phyloP scores from a whole-genome alignment of 495 filamentous ascomycete species.

The Clavariopsis aquatica region DNA sequence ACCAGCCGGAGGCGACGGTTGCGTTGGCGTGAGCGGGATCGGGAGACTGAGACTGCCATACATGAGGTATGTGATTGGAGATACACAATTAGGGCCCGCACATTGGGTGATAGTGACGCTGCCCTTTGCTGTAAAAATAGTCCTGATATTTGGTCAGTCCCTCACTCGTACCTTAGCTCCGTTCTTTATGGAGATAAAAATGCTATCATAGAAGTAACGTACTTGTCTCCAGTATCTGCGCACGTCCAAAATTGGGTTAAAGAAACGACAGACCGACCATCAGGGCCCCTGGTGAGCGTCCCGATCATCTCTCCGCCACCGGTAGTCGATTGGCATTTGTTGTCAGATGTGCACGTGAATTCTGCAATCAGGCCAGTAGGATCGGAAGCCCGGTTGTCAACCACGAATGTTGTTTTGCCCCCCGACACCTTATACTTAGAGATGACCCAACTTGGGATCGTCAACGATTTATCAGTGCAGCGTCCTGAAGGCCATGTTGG shows the following conservation, averaged over 20 bases:
- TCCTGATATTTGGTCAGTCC: not conserved
- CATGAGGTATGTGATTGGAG: slow-evolving; percentile 14
- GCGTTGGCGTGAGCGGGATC: slow-evolving; percentile 14
- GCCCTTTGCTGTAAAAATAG: slow-evolving; percentile 11
- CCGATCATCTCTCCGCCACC: not conserved
- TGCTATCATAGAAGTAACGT: not conserved
- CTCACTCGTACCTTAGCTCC: not conserved
- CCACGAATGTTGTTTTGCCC: slow-evolving; percentile 6
- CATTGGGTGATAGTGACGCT: slow-evolving; percentile 9
- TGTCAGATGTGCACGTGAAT: slow-evolving; percentile 1
- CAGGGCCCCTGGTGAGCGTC: not conserved
- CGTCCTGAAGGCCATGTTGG: slow-evolving; percentile 15
- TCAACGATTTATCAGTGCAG: slow-evolving; percentile 20
- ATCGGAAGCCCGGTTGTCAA: slow-evolving; percentile 6
- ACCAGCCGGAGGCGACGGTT: slow-evolving; percentile 10
- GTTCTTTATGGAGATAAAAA: not conserved
- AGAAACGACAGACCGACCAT: slow-evolving; percentile 1
- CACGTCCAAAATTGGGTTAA: slow-evolving; percentile 7
- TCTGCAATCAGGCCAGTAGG: not conserved
- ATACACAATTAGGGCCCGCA: slow-evolving; percentile 1
- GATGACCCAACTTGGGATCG: slow-evolving; percentile 18
- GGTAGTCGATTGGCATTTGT: not conserved
- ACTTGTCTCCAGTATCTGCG: slow-evolving; percentile 3
- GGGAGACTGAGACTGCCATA: slow-evolving; percentile 12
- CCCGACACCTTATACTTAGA: slow-evolving; percentile 6